Evolutionary conservation across 1,284 basidiomycete genomes (phyloP).

Genomic region (Abortiporus biennis): DNA sequence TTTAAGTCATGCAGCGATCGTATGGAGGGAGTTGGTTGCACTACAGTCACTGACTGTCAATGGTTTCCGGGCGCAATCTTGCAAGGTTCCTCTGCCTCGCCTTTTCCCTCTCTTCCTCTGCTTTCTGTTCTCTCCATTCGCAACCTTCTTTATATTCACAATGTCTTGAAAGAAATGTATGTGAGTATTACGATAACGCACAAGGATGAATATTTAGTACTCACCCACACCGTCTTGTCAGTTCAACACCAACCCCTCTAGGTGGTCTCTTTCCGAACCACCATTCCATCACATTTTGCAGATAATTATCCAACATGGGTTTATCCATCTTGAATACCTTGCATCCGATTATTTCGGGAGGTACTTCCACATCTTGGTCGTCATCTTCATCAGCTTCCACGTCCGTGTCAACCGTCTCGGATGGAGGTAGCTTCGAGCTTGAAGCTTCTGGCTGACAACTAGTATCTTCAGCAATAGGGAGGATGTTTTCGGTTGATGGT

Average conservation of each 20-base stretch:
- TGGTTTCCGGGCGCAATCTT: too few relatives aligned
- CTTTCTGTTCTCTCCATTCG: conserved; percentile 78
- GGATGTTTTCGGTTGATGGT: not conserved
- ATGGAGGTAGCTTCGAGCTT: too few relatives aligned
- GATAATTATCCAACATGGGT: conserved; percentile 46
- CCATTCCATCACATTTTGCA: conserved; percentile 57
- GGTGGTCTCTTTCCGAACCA: conserved; percentile 71
- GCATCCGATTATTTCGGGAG: conserved; percentile 54
- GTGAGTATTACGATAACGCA: not conserved
- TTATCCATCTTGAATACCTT: conserved; percentile 58
- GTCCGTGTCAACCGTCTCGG: conserved; percentile 13
- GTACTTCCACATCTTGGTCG: not conserved
- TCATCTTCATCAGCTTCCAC: conserved; percentile 7
- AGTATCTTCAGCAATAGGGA: conserved; percentile 8
- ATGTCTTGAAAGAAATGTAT: conserved; percentile 34
- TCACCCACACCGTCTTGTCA: conserved; percentile 65
- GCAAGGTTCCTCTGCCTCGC: too few relatives aligned
- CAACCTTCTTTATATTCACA: conserved; percentile 79
- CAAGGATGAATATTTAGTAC: conserved; percentile 23
- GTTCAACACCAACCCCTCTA: conserved; percentile 57
- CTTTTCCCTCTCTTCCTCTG: conserved; percentile 31
- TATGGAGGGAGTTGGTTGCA: too few relatives aligned
- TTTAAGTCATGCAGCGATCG: too few relatives aligned
- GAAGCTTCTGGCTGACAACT: conserved; percentile 4
- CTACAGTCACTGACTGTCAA: too few relatives aligned